Base-by-base conservation (phyloP, 805 yeast species). In the Pichia exigua region DNA sequence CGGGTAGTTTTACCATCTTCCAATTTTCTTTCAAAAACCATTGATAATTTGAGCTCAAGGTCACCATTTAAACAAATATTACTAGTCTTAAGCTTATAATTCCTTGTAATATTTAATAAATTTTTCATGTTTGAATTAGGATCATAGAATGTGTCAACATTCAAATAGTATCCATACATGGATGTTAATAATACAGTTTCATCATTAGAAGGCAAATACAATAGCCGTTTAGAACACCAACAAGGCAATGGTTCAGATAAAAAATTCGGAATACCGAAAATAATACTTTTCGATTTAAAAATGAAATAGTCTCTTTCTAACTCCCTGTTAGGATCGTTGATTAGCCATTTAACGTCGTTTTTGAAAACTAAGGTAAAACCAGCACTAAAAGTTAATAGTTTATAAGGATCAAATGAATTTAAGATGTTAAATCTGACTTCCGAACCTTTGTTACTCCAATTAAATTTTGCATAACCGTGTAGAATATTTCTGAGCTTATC, bases 381-480 rank as follows among this genome's bases (percentile, higher is more conserved):
- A 1, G 95, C 77, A 26, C 85, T 73, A 1, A 72, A 69, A 5
- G 81, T 84, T 38, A 85, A 75, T 43, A 92, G 65, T 43, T 77
- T 72, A 62, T 90, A 90, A 0, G 98, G 98, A 60, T 85, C 83
- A 49, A 82, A 74, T 0, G 92, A 79, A 1, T 95, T 94, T 61
- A 87, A 86, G 60, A 85, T 71, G 2, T 80, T 74, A 8, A 85
- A 75, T 51, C 80, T 77, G 44, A 86, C 71, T 20, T 73, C 72
- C 13, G 81, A 51, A 4, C 50, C 77, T 1, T 76, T 70, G 22
- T 77, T 65, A 2, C 67, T 67, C 74, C 87, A 77, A 17, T 68
- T 62, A 50, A 89, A 73, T 2, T 65, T 66, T 8, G 57, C 26
- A 20, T 79, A 76, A 0, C 96, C 95, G 69, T 91, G 97, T 59